Conservation (phyloP, 257 asterid species). For the Mitragyna speciosa region DNA sequence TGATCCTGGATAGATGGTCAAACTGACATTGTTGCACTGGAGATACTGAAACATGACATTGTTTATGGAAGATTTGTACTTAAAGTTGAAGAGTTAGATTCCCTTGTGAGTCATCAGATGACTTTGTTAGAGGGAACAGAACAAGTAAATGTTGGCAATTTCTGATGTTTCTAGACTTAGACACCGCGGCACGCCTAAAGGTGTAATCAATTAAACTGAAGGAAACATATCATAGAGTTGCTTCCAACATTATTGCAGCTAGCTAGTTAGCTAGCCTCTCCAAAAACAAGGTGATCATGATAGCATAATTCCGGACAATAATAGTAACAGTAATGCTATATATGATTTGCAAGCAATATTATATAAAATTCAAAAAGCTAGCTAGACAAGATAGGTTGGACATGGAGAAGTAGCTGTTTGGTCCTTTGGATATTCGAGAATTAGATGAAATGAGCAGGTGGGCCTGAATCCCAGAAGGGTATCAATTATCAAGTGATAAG, state of each 20-base stretch:
- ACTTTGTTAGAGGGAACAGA: slow-evolving; percentile 53
- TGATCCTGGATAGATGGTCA: slow-evolving; percentile 5
- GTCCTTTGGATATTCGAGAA: neutral
- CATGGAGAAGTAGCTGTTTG: neutral
- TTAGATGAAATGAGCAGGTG: neutral
- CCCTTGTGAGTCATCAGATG: slow-evolving; percentile 38
- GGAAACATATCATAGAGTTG: slow-evolving; percentile 4
- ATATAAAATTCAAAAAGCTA: neutral
- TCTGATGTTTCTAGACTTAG: slow-evolving; percentile 23
- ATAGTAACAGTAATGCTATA: neutral
- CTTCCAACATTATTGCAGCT: slow-evolving; percentile 10
- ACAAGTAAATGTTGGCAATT: slow-evolving; percentile 47
- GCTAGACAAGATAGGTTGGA: neutral
- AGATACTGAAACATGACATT: neutral
- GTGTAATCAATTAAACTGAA: neutral
- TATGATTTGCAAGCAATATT: neutral
- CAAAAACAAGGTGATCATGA: neutral
- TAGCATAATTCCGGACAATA: neutral
- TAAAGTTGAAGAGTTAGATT: slow-evolving; percentile 12
- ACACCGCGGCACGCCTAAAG: slow-evolving; percentile 13
- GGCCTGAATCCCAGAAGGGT: neutral
- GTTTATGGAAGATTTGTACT: slow-evolving; percentile 11
- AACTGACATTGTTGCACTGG: slow-evolving; percentile 12
- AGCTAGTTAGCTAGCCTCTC: slow-evolving; percentile 1
- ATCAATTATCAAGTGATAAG: neutral